Percentiles rank a stretch among this genome's conserved stretches.
Conservation (phyloP, 2,329 filamentous ascomycete species). For the Phoma herbarum region DNA sequence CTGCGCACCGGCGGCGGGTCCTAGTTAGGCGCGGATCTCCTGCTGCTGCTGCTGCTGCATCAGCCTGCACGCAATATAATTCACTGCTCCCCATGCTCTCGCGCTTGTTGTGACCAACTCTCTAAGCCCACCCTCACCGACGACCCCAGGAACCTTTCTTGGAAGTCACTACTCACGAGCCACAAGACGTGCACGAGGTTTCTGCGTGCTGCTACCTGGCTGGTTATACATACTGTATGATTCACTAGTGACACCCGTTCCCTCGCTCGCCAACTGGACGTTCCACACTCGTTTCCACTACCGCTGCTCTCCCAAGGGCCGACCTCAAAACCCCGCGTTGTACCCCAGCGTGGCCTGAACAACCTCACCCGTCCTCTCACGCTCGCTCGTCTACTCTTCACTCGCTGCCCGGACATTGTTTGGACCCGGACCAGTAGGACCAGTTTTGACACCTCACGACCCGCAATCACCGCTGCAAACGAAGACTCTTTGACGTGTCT, state of each 20-base stretch:
- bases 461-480: neutral
- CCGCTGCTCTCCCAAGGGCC: conserved; percentile 29
- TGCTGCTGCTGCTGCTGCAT: conserved; percentile 29
- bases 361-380: conserved; percentile 23
- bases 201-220: conserved; percentile 20
- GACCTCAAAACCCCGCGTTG: conserved; percentile 31
- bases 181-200: conserved; percentile 39
- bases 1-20: conserved; percentile 26
- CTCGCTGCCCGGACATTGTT: conserved; percentile 9
- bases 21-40: conserved; percentile 29
- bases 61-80: conserved; percentile 39
- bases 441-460: neutral
- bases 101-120: conserved; percentile 25
- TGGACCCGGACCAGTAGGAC: conserved; percentile 20
- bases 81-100: conserved; percentile 26
- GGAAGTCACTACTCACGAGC: conserved; percentile 22
- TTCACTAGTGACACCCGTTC: conserved; percentile 38
- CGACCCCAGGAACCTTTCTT: conserved; percentile 7
- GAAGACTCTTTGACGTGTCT: conserved; percentile 10
- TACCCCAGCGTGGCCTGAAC: conserved; percentile 26
- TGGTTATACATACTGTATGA: conserved; percentile 19
- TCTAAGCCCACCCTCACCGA: conserved; percentile 20
- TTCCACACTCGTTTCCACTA: conserved; percentile 47
- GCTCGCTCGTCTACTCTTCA: conserved; percentile 26
- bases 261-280: conserved; percentile 34